Base-by-base conservation (phyloP, 2,329 filamentous ascomycete species). In the Colletotrichum musicola region DNA sequence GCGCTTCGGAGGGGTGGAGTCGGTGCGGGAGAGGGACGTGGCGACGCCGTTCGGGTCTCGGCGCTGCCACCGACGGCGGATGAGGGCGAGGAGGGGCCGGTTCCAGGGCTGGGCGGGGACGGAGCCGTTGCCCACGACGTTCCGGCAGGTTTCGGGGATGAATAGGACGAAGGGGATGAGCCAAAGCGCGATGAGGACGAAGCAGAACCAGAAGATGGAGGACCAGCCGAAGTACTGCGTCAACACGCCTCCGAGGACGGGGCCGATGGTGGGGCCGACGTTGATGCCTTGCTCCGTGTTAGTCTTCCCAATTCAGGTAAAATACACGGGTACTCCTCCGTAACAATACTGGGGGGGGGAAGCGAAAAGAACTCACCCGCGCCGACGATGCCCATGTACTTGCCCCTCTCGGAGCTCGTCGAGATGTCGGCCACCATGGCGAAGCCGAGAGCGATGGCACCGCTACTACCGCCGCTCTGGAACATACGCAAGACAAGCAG, bases 371-470 rank as follows among this genome's bases (percentile, higher is more conserved):
- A n/a, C 40, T 42, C 40, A 42, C 40, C 89, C 4, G 83, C 84
- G 38, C 85, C 86, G n/a, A 90, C 87, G 68, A 90, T 86, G 58
- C 88, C 92, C 81, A 95, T 90, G 74, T 92, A 95, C 64, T 85
- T 87, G 3, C 93, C 93, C 72, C 93, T 83, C 76, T 95, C 91
- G 0, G 87, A 85, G 53, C 86, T 89, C 0, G 90, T 89, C 0
- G 90, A 85, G 5, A 94, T 85, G 73, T 96, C 93, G 0, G 91
- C 90, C 14, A 95, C 87, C 1, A 94, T 88, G 2, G 89, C 93
- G 69, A 87, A 91, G 0, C 88, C 89, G 1, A 96, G 82, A 0
- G 92, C 90, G n/a, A 94, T 83, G 0, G 91, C 92, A 0, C 89
- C 89, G 72, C 88, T 90, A 75, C 88, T 91, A 0, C 91, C 90